Evolutionary conservation across 352 stramenopile species (phyloP).

Genomic region (Globisporangium cylindrosporum): DNA sequence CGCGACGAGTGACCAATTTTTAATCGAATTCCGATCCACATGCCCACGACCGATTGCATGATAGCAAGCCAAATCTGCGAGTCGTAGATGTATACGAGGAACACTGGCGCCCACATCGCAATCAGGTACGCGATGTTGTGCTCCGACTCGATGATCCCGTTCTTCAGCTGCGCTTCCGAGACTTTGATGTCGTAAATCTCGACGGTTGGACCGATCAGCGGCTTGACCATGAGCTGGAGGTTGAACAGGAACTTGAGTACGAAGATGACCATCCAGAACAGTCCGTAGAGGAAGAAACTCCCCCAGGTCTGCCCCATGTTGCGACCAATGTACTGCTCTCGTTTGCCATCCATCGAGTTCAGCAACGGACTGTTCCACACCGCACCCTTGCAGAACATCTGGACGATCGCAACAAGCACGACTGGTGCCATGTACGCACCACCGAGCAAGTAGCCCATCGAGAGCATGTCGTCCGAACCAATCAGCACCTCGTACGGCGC

Average conservation of each 20-base stretch:
- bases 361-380: slow-evolving; percentile 61
- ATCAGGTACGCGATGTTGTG: slow-evolving; percentile 82
- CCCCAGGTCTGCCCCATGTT: slow-evolving; percentile 75
- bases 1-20: slow-evolving; percentile 82
- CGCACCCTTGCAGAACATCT: slow-evolving; percentile 59
- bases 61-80: slow-evolving; percentile 87
- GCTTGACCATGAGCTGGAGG: slow-evolving; percentile 96
- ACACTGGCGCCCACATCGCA: slow-evolving; percentile 73
- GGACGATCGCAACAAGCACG: slow-evolving; percentile 50
- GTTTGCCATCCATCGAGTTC: slow-evolving; percentile 62
- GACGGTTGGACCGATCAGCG: slow-evolving; percentile 94
- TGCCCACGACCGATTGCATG: slow-evolving; percentile 72
- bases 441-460: slow-evolving; percentile 49
- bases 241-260: slow-evolving; percentile 97
- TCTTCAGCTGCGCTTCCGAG: slow-evolving; percentile 35
- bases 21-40: slow-evolving; percentile 70
- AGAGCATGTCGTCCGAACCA: slow-evolving; percentile 58
- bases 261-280: slow-evolving; percentile 83
- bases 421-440: slow-evolving; percentile 63
- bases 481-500: slow-evolving; percentile 65
- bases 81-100: slow-evolving; percentile 88
- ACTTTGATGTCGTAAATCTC: slow-evolving; percentile 89
- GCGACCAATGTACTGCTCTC: slow-evolving; percentile 79
- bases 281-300: slow-evolving; percentile 57
- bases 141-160: slow-evolving; percentile 62